phyloP scores from a whole-genome alignment of 78 protist species.

The Guillardia theta region DNA sequence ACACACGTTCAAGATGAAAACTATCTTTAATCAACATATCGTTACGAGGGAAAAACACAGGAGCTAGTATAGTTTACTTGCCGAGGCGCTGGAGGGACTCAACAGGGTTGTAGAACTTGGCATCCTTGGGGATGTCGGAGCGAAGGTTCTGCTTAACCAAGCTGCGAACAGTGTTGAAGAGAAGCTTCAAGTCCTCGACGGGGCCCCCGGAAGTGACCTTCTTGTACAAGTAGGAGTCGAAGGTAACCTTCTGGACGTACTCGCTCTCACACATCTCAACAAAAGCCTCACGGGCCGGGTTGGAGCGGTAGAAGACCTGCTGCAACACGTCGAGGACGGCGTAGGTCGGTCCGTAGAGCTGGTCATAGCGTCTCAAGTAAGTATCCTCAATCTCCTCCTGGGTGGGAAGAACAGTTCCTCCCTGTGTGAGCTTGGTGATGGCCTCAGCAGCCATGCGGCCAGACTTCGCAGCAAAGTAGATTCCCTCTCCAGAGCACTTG shows the following conservation, averaged over 20 bases:
- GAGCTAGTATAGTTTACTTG: not conserved
- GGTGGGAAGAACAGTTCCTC: constrained; percentile 47
- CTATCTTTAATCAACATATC: too few relatives aligned
- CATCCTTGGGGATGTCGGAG: not conserved
- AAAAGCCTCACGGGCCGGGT: constrained; percentile 60
- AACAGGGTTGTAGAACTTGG: constrained; percentile 47
- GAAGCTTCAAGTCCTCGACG: constrained; percentile 49
- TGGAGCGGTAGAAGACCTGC: constrained; percentile 54
- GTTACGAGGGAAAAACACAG: too few relatives aligned
- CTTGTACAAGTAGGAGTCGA: constrained; percentile 60
- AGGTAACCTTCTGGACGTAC: constrained; percentile 58
- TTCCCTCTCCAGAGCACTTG: constrained; percentile 64
- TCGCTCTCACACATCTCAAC: constrained; percentile 56
- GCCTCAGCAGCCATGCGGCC: constrained; percentile 62
- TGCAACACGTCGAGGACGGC: constrained; percentile 50
- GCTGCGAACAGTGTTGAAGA: constrained; percentile 47
- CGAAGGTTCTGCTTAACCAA: not conserved
- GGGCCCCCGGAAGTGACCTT: constrained; percentile 32
- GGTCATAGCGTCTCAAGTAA: constrained; percentile 14
- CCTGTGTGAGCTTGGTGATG: constrained; percentile 26
- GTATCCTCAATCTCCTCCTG: constrained; percentile 40
- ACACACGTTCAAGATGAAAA: too few relatives aligned
- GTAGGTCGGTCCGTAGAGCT: constrained; percentile 45
- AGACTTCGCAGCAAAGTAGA: constrained; percentile 62
- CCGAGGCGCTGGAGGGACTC: constrained; percentile 53